Percentiles rank a stretch among this genome's conserved stretches.
These are phyloP conservation scores for Vitis hybrid DNA, from an alignment of 177 flowering plant genomes.

Conservation along the genomic window DNA sequence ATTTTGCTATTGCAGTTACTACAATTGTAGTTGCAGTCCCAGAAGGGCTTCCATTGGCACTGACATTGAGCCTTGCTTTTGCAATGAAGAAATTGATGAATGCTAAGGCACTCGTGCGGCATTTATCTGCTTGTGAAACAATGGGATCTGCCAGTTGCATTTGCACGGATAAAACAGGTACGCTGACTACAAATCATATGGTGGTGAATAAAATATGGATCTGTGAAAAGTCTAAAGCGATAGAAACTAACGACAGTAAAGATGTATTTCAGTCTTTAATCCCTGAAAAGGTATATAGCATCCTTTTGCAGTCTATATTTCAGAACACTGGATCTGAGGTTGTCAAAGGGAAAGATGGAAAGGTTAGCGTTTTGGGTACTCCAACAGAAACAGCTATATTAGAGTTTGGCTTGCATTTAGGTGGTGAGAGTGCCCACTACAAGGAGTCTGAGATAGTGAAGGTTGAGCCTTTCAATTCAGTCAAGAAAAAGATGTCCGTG, in stretches of 20 bases:
- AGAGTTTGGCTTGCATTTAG: slow-evolving; percentile 47
- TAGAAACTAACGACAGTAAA: slow-evolving; percentile 1
- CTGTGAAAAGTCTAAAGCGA: slow-evolving; percentile 22
- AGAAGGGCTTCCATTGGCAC: slow-evolving; percentile 67
- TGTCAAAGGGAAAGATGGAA: slow-evolving; percentile 37
- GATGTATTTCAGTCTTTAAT: slow-evolving; percentile 17
- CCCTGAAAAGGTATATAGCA: slow-evolving; percentile 16
- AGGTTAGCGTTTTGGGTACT: slow-evolving; percentile 33
- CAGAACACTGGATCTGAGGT: slow-evolving; percentile 50
- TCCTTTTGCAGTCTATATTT: slow-evolving; percentile 43
- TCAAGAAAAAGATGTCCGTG: slow-evolving; percentile 51
- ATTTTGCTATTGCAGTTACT: slow-evolving; percentile 57
- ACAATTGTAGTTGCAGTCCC: slow-evolving; percentile 73
- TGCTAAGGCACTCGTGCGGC: slow-evolving; percentile 58
- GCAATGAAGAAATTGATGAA: slow-evolving; percentile 66
- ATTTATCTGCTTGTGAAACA: slow-evolving; percentile 65
- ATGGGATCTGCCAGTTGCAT: slow-evolving; percentile 70
- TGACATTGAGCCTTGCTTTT: slow-evolving; percentile 68
- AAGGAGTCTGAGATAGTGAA: slow-evolving; percentile 31
- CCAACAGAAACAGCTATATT: slow-evolving; percentile 57
- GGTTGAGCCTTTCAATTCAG: slow-evolving; percentile 57
- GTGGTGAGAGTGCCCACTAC: slow-evolving; percentile 28
- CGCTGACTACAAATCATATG: slow-evolving; percentile 69
- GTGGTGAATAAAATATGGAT: slow-evolving; percentile 53
- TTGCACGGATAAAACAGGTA: slow-evolving; percentile 69